Evolutionary conservation across 352 stramenopile genomes (phyloP).

Genomic region (Globisporangium polare): DNA sequence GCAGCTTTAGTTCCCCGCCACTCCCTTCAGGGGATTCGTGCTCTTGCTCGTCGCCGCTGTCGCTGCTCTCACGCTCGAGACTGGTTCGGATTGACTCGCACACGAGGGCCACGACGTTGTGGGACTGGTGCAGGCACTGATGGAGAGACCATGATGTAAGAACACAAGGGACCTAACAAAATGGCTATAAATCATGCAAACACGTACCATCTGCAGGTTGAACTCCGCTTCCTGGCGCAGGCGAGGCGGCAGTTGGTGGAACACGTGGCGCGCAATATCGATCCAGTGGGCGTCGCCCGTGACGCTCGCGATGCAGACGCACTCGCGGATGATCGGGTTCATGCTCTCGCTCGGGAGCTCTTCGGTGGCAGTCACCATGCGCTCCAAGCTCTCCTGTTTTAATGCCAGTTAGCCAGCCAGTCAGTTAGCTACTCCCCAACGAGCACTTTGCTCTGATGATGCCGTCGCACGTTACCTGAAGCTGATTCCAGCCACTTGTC

Average conservation of each 20-base stretch:
- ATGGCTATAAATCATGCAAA: background rate
- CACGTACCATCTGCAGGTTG: slow-evolving; percentile 68
- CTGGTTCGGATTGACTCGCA: slow-evolving; percentile 41
- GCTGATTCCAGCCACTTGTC: slow-evolving; percentile 37
- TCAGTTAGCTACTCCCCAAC: background rate
- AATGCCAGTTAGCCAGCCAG: background rate
- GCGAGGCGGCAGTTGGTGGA: slow-evolving; percentile 46
- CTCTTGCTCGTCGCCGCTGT: slow-evolving; percentile 9
- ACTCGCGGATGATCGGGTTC: slow-evolving; percentile 66
- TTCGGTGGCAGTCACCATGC: slow-evolving; percentile 34
- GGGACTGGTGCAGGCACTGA: slow-evolving; percentile 59
- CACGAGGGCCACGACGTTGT: slow-evolving; percentile 38
- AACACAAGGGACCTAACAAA: background rate
- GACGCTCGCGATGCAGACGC: slow-evolving; percentile 45
- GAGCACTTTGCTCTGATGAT: background rate
- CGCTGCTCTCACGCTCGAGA: slow-evolving; percentile 8
- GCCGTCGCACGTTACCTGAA: slow-evolving; percentile 32
- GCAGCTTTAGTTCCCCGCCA: slow-evolving; percentile 1
- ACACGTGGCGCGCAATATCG: slow-evolving; percentile 38
- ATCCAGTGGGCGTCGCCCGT: slow-evolving; percentile 47
- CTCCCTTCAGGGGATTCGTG: slow-evolving; percentile 10
- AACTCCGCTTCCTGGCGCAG: slow-evolving; percentile 71
- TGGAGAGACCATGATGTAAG: background rate
- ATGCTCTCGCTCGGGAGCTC: slow-evolving; percentile 40
- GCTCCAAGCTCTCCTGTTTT: slow-evolving; percentile 39